Evolutionary conservation across 768 basidiomycete genomes (phyloP), one percentile per base, ranked within the genome.

Genomic region (Lactarius sanguifluus): DNA sequence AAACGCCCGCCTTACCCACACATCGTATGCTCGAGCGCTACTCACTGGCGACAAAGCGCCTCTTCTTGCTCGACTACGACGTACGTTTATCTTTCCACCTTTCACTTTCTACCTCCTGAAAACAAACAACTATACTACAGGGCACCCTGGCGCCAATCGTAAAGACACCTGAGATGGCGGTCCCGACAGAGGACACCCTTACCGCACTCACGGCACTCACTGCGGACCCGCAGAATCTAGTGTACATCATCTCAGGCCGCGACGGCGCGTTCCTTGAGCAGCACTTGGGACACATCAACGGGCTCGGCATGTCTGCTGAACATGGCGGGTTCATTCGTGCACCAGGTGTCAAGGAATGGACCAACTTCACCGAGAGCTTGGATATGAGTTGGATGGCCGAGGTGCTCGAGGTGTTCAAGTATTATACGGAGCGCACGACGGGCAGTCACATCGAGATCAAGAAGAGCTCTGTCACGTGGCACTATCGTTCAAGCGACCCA

Each of bases 361-460:
- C 80, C 68, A 95, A 94, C 74, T 91, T 97, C 75, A 97, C 96
- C n/a, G 85, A 88, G 76, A 84, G 82, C 68, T 76, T 99, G 74
- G 96, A 99, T 79, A 98, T 98, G 96, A 86, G 86, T 70, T 99
- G 96, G 96, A 94, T 96, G 91, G 81, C 78, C 61, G 96, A 99
- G 79, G 96, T 97, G 36, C 85, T 89, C 72, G 94, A 98, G 79
- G 89, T 99, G 59, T 99, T 99, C 79, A 86, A 84, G 77, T 98
- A 96, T 78, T 96, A 96, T 78, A 96, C 94, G 20, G 95, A 96
- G 85, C 82, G 96, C 60, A 99, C 96, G 71, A 93, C 94, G 41
- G 96, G 96, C n/a, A 91, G 91, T 70, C 90, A 91, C 72, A 94
- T 98, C 67, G 96, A 99, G 82, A 81, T 90, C 76, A 99, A 99